phyloP scores from a whole-genome alignment of 2,329 filamentous ascomycete genomes.

The Bipolaris sorokiniana region DNA sequence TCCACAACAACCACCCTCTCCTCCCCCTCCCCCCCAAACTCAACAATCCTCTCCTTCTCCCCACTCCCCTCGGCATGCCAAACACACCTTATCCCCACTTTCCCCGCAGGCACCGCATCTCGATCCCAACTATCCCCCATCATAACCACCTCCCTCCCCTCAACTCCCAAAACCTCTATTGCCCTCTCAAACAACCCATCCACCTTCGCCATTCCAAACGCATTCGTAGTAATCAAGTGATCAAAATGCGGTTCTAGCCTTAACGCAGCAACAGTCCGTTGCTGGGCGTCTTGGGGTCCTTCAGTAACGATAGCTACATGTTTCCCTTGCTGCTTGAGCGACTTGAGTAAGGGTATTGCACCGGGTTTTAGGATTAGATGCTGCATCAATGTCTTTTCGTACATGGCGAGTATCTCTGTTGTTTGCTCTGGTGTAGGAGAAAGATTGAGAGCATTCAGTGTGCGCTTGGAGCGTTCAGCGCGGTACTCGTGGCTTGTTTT shows the following conservation, averaged over 20 bases:
- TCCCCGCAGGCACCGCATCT: not conserved
- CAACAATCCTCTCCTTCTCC: not conserved
- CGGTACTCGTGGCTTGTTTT: constrained; percentile 55
- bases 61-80: not conserved
- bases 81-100: not conserved
- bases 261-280: constrained; percentile 51
- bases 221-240: constrained; percentile 45
- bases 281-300: constrained; percentile 56
- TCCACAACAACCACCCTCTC: not conserved
- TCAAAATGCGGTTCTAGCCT: constrained; percentile 38
- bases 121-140: constrained; percentile 15
- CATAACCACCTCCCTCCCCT: constrained; percentile 15
- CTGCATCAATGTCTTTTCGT: not conserved
- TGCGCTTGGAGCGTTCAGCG: constrained; percentile 46
- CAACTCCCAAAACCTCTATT: not conserved
- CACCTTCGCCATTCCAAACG: constrained; percentile 39
- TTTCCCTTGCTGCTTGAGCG: constrained; percentile 33
- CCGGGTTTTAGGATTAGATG: not conserved
- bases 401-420: not conserved
- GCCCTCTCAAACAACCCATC: constrained; percentile 26
- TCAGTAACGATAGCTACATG: constrained; percentile 56
- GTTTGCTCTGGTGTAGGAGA: not conserved
- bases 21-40: not conserved
- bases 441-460: not conserved
- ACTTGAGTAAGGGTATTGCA: not conserved